Evolutionary conservation across 495 filamentous ascomycete genomes (phyloP).

Genomic region (Lasiosphaeria miniovina): DNA sequence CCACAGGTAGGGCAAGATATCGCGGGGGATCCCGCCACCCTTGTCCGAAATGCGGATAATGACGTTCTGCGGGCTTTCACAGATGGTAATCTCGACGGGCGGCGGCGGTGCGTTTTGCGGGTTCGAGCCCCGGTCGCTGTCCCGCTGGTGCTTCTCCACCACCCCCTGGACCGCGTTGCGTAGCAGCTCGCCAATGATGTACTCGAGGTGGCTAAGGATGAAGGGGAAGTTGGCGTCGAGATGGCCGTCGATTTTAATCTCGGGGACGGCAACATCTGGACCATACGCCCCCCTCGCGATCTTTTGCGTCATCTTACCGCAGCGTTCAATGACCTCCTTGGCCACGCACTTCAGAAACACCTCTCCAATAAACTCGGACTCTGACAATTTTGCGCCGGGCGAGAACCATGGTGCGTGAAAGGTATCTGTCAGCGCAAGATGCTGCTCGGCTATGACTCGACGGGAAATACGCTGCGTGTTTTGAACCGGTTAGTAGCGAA

Average conservation of each 20-base stretch:
- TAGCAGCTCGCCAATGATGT: constrained; percentile 92
- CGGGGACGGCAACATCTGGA: constrained; percentile 63
- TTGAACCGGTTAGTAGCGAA: background rate
- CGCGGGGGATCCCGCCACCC: constrained; percentile 84
- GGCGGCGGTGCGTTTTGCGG: constrained; percentile 49
- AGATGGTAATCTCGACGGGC: constrained; percentile 90
- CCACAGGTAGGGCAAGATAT: constrained; percentile 88
- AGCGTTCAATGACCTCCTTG: constrained; percentile 80
- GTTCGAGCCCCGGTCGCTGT: constrained; percentile 20
- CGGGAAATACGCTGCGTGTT: constrained; percentile 75
- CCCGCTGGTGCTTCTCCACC: constrained; percentile 58
- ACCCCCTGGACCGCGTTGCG: constrained; percentile 93
- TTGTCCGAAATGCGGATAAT: constrained; percentile 95
- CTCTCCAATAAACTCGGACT: constrained; percentile 88
- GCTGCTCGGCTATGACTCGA: constrained; percentile 95
- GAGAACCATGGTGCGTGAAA: constrained; percentile 93
- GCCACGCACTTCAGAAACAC: constrained; percentile 94
- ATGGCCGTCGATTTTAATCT: constrained; percentile 83
- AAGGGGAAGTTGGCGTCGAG: constrained; percentile 90
- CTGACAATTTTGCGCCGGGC: constrained; percentile 68
- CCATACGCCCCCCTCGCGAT: constrained; percentile 71
- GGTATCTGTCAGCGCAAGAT: constrained; percentile 93
- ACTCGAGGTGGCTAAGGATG: constrained; percentile 92
- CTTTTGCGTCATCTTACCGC: constrained; percentile 67
- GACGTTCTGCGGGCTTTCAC: constrained; percentile 91